Evolutionary conservation across 441 rosid genomes (phyloP).

Genomic region (Euphorbia corollata): DNA sequence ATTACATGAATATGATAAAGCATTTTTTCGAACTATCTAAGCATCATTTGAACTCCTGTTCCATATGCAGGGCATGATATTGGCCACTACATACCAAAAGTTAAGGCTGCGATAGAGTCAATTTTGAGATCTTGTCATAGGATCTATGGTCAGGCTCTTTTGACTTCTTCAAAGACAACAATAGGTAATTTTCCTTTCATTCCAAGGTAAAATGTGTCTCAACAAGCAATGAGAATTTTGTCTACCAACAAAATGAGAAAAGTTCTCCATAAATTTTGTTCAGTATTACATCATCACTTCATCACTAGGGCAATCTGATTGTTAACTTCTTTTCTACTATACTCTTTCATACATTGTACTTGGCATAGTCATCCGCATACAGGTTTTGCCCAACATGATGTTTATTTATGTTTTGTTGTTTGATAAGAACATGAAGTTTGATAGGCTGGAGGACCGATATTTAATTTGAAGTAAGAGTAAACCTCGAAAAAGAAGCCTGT

Average conservation of each 20-base stretch:
- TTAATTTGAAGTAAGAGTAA: background rate
- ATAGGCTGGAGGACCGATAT: background rate
- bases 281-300: background rate
- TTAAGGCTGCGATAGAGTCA: conserved; percentile 95
- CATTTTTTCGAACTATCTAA: conserved; percentile 7
- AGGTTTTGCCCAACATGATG: background rate
- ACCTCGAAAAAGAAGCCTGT: background rate
- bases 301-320: background rate
- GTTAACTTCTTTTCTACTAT: background rate
- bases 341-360: background rate
- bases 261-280: background rate
- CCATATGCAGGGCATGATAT: conserved; percentile 65
- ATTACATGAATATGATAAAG: conserved; percentile 1
- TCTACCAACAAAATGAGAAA: background rate
- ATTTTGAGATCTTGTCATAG: conserved; percentile 85
- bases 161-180: conserved; percentile 83
- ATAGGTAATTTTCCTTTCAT: conserved; percentile 45
- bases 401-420: background rate
- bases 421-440: background rate
- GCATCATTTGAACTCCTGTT: conserved; percentile 20
- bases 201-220: background rate
- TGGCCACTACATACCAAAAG: conserved; percentile 95
- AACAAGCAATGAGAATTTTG: conserved; percentile 11
- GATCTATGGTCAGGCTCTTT: conserved; percentile 83
- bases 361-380: background rate